A percentile compares a stretch with the other conserved stretches of the same genome.
Conservation (phyloP, 2,329 filamentous ascomycete species). For the Pochonia chlamydosporia region DNA sequence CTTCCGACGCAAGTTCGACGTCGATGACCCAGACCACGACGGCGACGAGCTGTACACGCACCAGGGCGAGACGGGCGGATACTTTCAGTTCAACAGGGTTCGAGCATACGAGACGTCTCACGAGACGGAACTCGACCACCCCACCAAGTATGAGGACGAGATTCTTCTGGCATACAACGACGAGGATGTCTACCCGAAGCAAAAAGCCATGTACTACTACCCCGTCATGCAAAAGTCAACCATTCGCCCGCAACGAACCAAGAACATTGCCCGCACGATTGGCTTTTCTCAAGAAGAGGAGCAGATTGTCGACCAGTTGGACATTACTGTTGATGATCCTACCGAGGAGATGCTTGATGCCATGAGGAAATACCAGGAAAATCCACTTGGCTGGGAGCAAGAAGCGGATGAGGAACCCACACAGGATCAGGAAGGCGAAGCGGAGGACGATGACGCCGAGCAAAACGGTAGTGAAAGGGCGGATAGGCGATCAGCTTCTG, state of each 20-base stretch:
- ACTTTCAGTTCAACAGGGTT: conserved; percentile 56
- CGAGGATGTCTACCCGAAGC: conserved; percentile 41
- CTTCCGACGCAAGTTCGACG: conserved; percentile 57
- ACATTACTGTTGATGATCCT: conserved; percentile 50
- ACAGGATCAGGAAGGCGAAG: conserved; percentile 18
- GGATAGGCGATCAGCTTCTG: conserved; percentile 22
- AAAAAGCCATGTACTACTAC: conserved; percentile 62
- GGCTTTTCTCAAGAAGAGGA: conserved; percentile 40
- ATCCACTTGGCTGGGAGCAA: conserved; percentile 45
- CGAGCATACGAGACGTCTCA: conserved; percentile 60
- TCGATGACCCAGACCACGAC: conserved; percentile 48
- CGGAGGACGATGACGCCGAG: conserved; percentile 18
- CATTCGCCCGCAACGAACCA: conserved; percentile 57
- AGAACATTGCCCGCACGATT: conserved; percentile 53
- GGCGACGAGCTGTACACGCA: conserved; percentile 50
- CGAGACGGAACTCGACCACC: conserved; percentile 49
- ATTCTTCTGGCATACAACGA: conserved; percentile 55
- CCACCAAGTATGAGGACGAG: conserved; percentile 59
- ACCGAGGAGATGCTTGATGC: conserved; percentile 45
- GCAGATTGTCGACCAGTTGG: conserved; percentile 49
- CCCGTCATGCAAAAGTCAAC: conserved; percentile 59
- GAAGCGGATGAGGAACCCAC: conserved; percentile 29
- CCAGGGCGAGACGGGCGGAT: conserved; percentile 38
- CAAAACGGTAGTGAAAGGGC: conserved; percentile 15
- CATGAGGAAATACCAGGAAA: conserved; percentile 46